A percentile compares a stretch with the other conserved stretches of the same genome.
These are phyloP conservation scores for Rosa rugosa DNA, from an alignment of 306 rosid genomes.

Conservation along the genomic window DNA sequence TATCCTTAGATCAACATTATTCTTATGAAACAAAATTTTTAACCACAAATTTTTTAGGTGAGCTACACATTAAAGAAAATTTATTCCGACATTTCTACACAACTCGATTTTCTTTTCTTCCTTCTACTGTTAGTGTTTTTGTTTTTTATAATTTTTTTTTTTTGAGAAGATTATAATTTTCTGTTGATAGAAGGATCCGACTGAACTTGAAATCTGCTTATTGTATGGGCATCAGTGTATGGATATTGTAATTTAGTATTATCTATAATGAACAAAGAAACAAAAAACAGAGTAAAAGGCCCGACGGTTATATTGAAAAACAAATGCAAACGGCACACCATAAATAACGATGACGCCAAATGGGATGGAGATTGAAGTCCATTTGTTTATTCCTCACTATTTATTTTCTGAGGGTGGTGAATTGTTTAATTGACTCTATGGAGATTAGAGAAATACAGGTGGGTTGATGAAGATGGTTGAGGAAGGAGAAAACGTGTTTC, in stretches of 20 bases:
- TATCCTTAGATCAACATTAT: no score
- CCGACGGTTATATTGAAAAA: background rate
- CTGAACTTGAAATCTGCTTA: background rate
- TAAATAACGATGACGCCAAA: slow-evolving; percentile 10
- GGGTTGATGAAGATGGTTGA: background rate
- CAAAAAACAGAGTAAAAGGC: background rate
- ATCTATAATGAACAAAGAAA: background rate
- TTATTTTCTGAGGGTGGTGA: background rate
- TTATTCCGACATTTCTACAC: no score
- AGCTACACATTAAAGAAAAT: no score
- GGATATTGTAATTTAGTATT: background rate
- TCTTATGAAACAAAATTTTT: no score
- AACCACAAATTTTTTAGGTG: no score
- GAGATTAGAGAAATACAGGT: background rate
- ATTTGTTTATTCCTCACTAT: background rate
- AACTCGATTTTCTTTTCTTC: no score
- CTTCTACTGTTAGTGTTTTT: no score
- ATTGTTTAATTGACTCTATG: background rate
- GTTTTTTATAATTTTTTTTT: no score
- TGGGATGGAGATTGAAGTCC: background rate
- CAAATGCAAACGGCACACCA: background rate
- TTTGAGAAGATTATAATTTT: no score
- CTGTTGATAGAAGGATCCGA: background rate
- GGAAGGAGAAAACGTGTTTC: slow-evolving; percentile 35
- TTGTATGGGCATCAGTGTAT: background rate